Conservation (phyloP, 2,329 filamentous ascomycete genomes). For the Ophiostoma montium region DNA sequence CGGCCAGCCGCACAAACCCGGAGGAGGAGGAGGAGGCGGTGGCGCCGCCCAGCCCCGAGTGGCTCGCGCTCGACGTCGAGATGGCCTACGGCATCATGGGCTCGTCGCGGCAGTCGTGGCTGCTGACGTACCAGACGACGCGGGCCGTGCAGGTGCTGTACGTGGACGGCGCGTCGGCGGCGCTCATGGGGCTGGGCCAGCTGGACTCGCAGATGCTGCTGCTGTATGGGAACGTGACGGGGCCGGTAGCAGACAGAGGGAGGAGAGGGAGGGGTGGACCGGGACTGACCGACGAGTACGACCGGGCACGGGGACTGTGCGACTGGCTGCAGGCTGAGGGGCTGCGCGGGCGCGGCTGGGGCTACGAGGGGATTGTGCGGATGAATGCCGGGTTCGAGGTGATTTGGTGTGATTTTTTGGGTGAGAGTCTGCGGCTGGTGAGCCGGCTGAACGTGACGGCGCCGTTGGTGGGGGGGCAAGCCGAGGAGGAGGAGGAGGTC, state of each 20-base stretch:
- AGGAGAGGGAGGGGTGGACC: too few relatives aligned
- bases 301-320: constrained; percentile 31
- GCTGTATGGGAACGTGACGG: constrained; percentile 31
- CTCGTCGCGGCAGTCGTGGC: constrained; percentile 24
- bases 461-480: constrained; percentile 20
- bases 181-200: constrained; percentile 31
- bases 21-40: constrained; percentile 18
- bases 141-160: constrained; percentile 29
- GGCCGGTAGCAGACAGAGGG: too few relatives aligned
- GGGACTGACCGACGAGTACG: constrained; percentile 31
- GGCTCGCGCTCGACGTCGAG: constrained; percentile 36
- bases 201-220: constrained; percentile 36
- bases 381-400: constrained; percentile 39
- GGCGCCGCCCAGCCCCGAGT: constrained; percentile 32
- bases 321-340: constrained; percentile 27
- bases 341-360: constrained; percentile 31
- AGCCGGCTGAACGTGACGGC: constrained; percentile 32
- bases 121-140: constrained; percentile 35
- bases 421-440: constrained; percentile 27
- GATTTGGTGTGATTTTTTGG: constrained; percentile 37
- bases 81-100: constrained; percentile 42
- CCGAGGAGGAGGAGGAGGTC: not conserved
- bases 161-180: constrained; percentile 36
- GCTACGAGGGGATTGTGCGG: constrained; percentile 33
- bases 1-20: too few relatives aligned